Base-by-base conservation (phyloP, 2,329 filamentous ascomycete species). In the Exserohilum rostratum region DNA sequence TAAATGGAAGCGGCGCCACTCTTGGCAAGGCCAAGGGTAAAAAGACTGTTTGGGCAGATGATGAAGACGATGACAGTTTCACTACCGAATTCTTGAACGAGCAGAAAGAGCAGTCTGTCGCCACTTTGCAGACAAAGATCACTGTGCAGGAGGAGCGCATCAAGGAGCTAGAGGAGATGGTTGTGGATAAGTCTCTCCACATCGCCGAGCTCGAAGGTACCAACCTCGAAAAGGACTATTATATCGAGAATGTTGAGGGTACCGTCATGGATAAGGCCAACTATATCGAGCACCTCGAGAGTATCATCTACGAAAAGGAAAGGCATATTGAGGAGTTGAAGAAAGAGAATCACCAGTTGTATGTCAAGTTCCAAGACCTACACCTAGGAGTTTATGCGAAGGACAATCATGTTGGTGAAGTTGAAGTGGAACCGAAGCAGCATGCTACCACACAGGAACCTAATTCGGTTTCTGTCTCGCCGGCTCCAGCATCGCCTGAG, bases 31-130 rank as follows among this genome's bases (percentile, higher is more conserved):
- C 40, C 5, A 17, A 4, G 5, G 33, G 27, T 5, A 61, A 56
- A 38, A 62, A 57, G 50, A 39, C 46, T 15, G 27, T 55, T 25
- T 66, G 62, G 64, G 59, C 58, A 4, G 63, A 66, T 15, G 60
- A 57, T 30, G 64, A 66, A n/a, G 59, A 63, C 0, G 66, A 67
- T 15, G 57, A 61, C 3, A 53, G 54, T 1, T 60, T 63, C 34
- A 9, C 48, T 44, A 34, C 56, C 5, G 51, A 59, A 15, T 53
- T 43, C 31, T 13, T 30, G 10, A 29, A 29, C 12, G n/a, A 50
- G 6, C 1, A 12, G 6, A 30, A 44, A 0, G 27, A 42, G 7
- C 31, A 50, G 1, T 33, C 12, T n/a, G 30, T 46, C 1, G 18
- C 46, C 3, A 18, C 40, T 0, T 45, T 57, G 9, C 45, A 61